phyloP scores from a whole-genome alignment of 257 asterid genomes.

The Orobanche coerulescens region DNA sequence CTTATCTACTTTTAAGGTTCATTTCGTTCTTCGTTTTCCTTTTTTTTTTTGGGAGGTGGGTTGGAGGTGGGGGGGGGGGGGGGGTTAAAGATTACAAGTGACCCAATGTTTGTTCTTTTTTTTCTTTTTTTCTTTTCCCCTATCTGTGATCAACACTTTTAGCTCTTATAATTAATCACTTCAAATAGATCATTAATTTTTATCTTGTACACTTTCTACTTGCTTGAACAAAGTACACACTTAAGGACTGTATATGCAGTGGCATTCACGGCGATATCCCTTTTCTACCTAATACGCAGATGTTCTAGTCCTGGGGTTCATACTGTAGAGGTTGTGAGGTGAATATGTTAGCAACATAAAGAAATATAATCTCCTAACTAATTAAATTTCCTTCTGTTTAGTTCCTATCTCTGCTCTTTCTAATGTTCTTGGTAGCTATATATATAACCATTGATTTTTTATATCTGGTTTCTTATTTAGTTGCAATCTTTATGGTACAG shows the following conservation, averaged over 20 bases:
- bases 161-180: not conserved
- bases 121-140: not conserved
- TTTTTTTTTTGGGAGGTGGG: not conserved
- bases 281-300: not conserved
- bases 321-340: not conserved
- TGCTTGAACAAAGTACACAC: constrained; percentile 2
- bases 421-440: constrained; percentile 21
- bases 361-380: not conserved
- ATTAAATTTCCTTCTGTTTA: not conserved
- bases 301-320: constrained; percentile 1
- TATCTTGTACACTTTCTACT: not conserved
- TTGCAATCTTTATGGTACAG: constrained; percentile 61
- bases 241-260: not conserved
- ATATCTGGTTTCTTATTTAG: constrained; percentile 36
- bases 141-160: not conserved
- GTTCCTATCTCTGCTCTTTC: not conserved
- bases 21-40: not conserved
- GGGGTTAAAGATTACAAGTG: no score
- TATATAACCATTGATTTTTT: constrained; percentile 18
- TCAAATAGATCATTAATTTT: not conserved
- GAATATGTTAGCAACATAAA: not conserved
- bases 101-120: no score
- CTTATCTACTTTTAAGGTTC: not conserved
- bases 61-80: no score
- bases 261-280: not conserved